A percentile compares a stretch with the other conserved stretches of the same genome.
Conservation (phyloP, 1,139 yeast species). For the Kodamaea arcana region DNA sequence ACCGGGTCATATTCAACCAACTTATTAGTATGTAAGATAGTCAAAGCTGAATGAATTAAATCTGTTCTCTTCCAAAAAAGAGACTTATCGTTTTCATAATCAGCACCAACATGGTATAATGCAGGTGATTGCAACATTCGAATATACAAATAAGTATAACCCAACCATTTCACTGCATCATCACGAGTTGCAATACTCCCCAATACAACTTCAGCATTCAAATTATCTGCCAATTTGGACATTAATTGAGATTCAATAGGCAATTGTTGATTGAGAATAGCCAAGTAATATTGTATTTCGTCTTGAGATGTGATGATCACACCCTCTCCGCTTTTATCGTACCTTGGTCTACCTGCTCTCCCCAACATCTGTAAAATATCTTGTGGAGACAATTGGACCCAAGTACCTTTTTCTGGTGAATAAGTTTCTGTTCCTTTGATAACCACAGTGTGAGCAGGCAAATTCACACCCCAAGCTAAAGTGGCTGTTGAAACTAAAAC, state of each 20-base stretch:
- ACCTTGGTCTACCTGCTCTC: constrained; percentile 96
- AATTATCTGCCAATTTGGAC: constrained; percentile 61
- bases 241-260: constrained; percentile 90
- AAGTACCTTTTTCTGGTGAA: constrained; percentile 82
- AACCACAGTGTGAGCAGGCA: constrained; percentile 95
- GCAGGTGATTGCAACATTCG: constrained; percentile 75
- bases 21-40: constrained; percentile 49
- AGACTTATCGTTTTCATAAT: constrained; percentile 49
- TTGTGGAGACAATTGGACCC: constrained; percentile 90
- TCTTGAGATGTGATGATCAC: constrained; percentile 84
- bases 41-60: constrained; percentile 72
- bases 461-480: constrained; percentile 97
- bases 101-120: constrained; percentile 72
- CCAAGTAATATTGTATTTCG: constrained; percentile 83
- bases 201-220: constrained; percentile 83
- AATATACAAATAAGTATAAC: constrained; percentile 73
- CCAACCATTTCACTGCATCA: constrained; percentile 78
- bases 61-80: constrained; percentile 56
- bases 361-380: constrained; percentile 95
- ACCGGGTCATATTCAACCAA: constrained; percentile 56
- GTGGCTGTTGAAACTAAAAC: constrained; percentile 93
- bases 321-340: constrained; percentile 91
- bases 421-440: constrained; percentile 94
- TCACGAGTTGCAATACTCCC: constrained; percentile 60
- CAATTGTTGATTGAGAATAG: constrained; percentile 81